Percentiles rank a stretch among this genome's conserved stretches.
phyloP scores from a whole-genome alignment of 768 basidiomycete genomes.

The Rhizopogon sp. region DNA sequence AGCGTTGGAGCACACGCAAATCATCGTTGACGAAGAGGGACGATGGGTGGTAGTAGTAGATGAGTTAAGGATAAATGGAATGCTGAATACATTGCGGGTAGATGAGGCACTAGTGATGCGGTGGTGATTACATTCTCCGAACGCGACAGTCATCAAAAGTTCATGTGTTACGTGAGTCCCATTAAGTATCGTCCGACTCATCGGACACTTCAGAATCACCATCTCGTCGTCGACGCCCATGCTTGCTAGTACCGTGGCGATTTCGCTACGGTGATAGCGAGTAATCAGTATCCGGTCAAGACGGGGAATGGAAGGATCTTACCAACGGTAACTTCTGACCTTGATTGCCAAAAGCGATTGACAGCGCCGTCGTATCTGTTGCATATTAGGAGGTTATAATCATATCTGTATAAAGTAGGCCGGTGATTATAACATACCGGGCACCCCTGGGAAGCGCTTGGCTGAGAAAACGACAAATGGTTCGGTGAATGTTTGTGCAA shows the following conservation, averaged over 20 bases:
- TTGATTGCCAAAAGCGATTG: constrained; percentile 85
- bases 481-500: constrained; percentile 81
- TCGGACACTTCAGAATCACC: constrained; percentile 60
- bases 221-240: constrained; percentile 50
- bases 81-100: constrained; percentile 19
- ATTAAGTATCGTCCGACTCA: constrained; percentile 56
- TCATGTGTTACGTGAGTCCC: constrained; percentile 7
- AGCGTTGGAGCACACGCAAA: constrained; percentile 25
- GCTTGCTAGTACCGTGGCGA: constrained; percentile 69
- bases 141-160: constrained; percentile 4
- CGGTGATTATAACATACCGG: constrained; percentile 47
- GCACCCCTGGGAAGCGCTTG: constrained; percentile 93
- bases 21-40: constrained; percentile 7
- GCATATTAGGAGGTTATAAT: constrained; percentile 16
- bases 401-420: constrained; percentile 5
- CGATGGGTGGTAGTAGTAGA: constrained; percentile 13
- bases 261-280: constrained; percentile 53
- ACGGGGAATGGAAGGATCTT: constrained; percentile 29
- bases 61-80: constrained; percentile 7
- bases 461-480: constrained; percentile 87
- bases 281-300: constrained; percentile 15
- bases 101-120: constrained; percentile 13
- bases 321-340: constrained; percentile 87
- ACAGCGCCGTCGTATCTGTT: constrained; percentile 82
- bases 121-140: constrained; percentile 3